Percentiles rank a stretch among this genome's conserved stretches.
These are phyloP conservation scores for Paxillus rubicundulus DNA, from an alignment of 768 basidiomycete species.

Conservation along the genomic window DNA sequence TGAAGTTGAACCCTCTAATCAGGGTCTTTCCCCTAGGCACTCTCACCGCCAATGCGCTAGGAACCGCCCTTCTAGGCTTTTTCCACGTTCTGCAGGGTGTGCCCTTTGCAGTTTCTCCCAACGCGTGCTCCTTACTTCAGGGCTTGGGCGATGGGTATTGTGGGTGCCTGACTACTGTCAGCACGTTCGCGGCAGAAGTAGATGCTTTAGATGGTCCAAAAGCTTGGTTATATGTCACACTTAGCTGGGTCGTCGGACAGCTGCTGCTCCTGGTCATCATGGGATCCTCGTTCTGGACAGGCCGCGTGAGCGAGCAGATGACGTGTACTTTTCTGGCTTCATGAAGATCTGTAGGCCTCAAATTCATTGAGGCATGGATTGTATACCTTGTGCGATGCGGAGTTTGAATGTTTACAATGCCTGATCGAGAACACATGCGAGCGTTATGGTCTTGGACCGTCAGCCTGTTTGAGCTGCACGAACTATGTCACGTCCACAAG, in stretches of 20 bases:
- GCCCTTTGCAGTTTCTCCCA: slow-evolving; percentile 37
- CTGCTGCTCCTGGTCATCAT: slow-evolving; percentile 66
- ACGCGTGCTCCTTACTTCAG: slow-evolving; percentile 71
- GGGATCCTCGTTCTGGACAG: slow-evolving; percentile 61
- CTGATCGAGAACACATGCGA: slow-evolving; percentile 23
- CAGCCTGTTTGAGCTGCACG: slow-evolving; percentile 25
- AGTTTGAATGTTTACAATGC: slow-evolving; percentile 28
- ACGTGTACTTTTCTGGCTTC: slow-evolving; percentile 46
- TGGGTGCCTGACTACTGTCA: slow-evolving; percentile 91
- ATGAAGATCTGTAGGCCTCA: slow-evolving; percentile 1
- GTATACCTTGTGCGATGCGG: slow-evolving; percentile 16
- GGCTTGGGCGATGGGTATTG: slow-evolving; percentile 91
- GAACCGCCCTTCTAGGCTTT: slow-evolving; percentile 78
- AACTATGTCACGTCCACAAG: slow-evolving; percentile 38
- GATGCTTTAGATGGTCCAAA: slow-evolving; percentile 52
- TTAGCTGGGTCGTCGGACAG: slow-evolving; percentile 73
- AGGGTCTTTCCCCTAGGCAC: slow-evolving; percentile 76
- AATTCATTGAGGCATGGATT: background rate
- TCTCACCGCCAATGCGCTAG: slow-evolving; percentile 68
- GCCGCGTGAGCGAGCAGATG: slow-evolving; percentile 41
- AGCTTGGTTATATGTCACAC: slow-evolving; percentile 63
- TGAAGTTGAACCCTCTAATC: slow-evolving; percentile 62
- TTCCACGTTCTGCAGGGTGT: slow-evolving; percentile 69
- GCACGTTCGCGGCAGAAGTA: slow-evolving; percentile 87
- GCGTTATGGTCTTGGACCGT: slow-evolving; percentile 13